Percentiles rank a stretch among this genome's conserved stretches.
Evolutionary conservation across 2,329 filamentous ascomycete species (phyloP).

Genomic region (Arthrobotrys entomopaga): DNA sequence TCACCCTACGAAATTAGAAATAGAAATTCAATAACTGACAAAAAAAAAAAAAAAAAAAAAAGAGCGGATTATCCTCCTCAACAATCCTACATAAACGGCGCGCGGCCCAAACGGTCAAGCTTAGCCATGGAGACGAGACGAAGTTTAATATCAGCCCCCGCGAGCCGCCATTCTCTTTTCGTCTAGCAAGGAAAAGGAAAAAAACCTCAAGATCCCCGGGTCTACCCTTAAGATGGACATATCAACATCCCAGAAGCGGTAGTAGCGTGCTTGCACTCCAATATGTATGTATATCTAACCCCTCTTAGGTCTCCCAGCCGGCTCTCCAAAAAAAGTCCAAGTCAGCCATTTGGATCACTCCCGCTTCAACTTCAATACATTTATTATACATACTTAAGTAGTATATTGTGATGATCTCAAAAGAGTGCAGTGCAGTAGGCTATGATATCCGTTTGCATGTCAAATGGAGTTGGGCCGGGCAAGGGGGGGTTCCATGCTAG

Average conservation of each 20-base stretch:
- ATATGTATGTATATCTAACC: no score
- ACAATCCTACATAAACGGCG: no score
- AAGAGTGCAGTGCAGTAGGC: not conserved
- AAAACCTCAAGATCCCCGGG: no score
- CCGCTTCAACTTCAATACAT: not conserved
- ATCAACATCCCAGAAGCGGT: not conserved
- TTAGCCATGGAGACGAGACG: no score
- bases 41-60: no score
- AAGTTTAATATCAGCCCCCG: no score
- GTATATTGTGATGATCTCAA: slow-evolving; percentile 8
- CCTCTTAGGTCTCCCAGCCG: not conserved
- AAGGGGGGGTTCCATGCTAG: not conserved
- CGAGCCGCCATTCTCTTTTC: slow-evolving; percentile 3
- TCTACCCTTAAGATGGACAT: slow-evolving; percentile 31
- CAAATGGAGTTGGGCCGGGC: not conserved
- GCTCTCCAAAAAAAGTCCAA: slow-evolving; percentile 4
- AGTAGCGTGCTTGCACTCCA: not conserved
- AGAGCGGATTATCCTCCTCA: no score
- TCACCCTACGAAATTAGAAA: not conserved
- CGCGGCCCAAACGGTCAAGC: slow-evolving; percentile 23
- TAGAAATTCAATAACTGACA: not conserved
- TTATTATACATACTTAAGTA: no score
- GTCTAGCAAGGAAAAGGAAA: no score
- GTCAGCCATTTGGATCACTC: slow-evolving; percentile 20
- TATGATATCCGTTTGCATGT: no score